Evolutionary conservation across 148 eudicot species (phyloP).

Genomic region (Rhododendron molle): DNA sequence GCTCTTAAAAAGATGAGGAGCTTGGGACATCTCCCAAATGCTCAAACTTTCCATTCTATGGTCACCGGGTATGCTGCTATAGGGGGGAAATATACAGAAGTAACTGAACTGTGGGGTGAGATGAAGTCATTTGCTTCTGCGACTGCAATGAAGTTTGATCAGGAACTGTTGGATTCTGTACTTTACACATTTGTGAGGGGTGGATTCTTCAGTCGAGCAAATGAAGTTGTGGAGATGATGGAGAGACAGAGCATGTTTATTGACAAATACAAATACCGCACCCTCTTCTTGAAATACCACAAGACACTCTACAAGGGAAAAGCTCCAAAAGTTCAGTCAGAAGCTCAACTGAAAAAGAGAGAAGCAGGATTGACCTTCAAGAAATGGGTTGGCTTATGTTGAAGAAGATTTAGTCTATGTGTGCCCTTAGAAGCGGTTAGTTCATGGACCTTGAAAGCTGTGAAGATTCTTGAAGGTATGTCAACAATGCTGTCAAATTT

Average conservation of each 20-base stretch:
- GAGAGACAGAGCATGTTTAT: slow-evolving; percentile 79
- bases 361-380: slow-evolving; percentile 79
- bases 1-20: slow-evolving; percentile 90
- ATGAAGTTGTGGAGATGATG: slow-evolving; percentile 89
- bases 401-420: slow-evolving; percentile 18
- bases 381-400: slow-evolving; percentile 75
- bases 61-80: slow-evolving; percentile 93
- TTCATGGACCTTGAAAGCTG: background rate
- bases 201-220: slow-evolving; percentile 80
- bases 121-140: slow-evolving; percentile 71
- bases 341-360: slow-evolving; percentile 60
- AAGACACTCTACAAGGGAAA: slow-evolving; percentile 80
- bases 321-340: slow-evolving; percentile 67
- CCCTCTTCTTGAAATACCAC: slow-evolving; percentile 79
- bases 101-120: slow-evolving; percentile 90
- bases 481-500: background rate
- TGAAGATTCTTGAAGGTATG: slow-evolving; percentile 6
- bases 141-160: slow-evolving; percentile 75
- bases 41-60: slow-evolving; percentile 90
- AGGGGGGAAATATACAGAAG: slow-evolving; percentile 88
- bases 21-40: slow-evolving; percentile 82
- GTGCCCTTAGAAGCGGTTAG: background rate
- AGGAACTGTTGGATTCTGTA: slow-evolving; percentile 83
- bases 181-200: slow-evolving; percentile 94
- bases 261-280: slow-evolving; percentile 82